A percentile compares a stretch with the other conserved stretches of the same genome.
Evolutionary conservation across 1,284 basidiomycete species (phyloP).

Genomic region (Irpex sp.): DNA sequence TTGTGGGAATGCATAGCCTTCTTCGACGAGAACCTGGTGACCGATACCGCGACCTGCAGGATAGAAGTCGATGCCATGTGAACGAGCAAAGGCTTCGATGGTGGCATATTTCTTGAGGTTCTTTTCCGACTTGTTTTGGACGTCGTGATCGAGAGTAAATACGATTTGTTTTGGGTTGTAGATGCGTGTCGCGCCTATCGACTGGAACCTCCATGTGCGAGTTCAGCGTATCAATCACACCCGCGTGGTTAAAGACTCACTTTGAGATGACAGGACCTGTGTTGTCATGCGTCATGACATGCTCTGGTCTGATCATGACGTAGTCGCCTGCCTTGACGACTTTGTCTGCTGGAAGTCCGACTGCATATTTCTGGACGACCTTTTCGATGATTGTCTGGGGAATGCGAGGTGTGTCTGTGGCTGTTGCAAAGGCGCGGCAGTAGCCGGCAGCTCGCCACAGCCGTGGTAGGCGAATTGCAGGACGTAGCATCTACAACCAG

Average conservation of each 20-base stretch:
- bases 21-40: constrained; percentile 93
- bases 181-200: constrained; percentile 89
- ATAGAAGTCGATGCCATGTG: constrained; percentile 91
- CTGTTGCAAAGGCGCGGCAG: constrained; percentile 34
- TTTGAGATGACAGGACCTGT: constrained; percentile 97
- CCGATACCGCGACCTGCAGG: constrained; percentile 98
- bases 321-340: constrained; percentile 94
- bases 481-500: not conserved
- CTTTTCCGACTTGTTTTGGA: constrained; percentile 94
- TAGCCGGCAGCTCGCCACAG: constrained; percentile 4
- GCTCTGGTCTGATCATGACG: constrained; percentile 97
- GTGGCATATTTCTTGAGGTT: constrained; percentile 92
- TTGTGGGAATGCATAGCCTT: constrained; percentile 94
- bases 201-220: constrained; percentile 71
- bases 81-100: constrained; percentile 90
- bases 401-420: constrained; percentile 23
- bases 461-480: not conserved
- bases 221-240: no score
- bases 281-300: constrained; percentile 98
- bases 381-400: constrained; percentile 96
- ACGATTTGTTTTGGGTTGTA: constrained; percentile 85
- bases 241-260: constrained; percentile 40
- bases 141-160: constrained; percentile 97
- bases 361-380: constrained; percentile 95
- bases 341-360: constrained; percentile 76